phyloP scores from a whole-genome alignment of 148 eudicot species.

The Beta vulgaris region DNA sequence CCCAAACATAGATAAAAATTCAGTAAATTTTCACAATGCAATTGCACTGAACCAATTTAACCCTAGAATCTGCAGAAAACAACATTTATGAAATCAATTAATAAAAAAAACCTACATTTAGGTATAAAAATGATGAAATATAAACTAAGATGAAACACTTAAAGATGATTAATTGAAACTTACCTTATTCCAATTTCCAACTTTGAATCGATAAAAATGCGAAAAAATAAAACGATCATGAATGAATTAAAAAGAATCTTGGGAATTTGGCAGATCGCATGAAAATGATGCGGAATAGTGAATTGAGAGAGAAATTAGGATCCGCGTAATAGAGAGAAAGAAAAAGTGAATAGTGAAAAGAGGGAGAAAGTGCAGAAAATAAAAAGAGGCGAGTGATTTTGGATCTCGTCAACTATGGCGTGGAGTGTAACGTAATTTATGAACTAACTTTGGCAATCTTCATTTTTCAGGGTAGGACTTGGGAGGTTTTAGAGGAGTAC shows the following conservation, averaged over 20 bases:
- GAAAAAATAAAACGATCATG: background rate
- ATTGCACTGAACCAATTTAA: slow-evolving; percentile 20
- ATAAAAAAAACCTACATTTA: background rate
- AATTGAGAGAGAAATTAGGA: background rate
- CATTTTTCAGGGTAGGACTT: too few relatives aligned
- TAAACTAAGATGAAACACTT: too few relatives aligned
- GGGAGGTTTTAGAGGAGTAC: too few relatives aligned
- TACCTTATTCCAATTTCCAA: too few relatives aligned
- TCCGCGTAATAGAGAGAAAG: background rate
- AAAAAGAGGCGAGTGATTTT: background rate
- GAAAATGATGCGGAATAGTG: background rate
- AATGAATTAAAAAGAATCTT: background rate
- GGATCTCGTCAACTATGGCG: slow-evolving; percentile 7
- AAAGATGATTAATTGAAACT: too few relatives aligned
- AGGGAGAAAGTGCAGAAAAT: background rate
- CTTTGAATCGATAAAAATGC: too few relatives aligned
- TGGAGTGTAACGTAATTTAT: background rate
- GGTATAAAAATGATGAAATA: background rate
- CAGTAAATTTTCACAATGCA: slow-evolving; percentile 16
- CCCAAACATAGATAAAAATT: slow-evolving; percentile 61
- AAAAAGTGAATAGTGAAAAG: background rate
- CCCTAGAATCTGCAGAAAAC: slow-evolving; percentile 6
- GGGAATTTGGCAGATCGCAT: background rate
- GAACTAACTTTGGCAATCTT: background rate
- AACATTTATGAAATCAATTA: background rate